Percentiles rank a stretch among this genome's conserved stretches.
Conservation (phyloP, 352 stramenopile species). For the Globisporangium takayamanum region DNA sequence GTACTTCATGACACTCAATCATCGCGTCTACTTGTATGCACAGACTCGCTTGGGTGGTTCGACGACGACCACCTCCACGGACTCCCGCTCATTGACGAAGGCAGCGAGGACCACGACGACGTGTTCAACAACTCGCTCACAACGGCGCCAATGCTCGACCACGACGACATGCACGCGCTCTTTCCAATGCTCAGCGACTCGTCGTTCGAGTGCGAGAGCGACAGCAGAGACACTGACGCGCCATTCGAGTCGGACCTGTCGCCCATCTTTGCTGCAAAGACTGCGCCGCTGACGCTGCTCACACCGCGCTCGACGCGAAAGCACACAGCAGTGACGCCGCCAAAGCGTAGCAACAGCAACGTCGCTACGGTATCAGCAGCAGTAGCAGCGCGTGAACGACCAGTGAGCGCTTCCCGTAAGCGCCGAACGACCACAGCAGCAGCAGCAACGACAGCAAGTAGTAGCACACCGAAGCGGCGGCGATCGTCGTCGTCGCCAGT, state of each 20-base stretch:
- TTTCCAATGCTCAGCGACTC: constrained; percentile 27
- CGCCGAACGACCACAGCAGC: constrained; percentile 6
- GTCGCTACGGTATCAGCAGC: neutral
- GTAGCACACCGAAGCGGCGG: constrained; percentile 6
- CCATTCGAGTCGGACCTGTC: constrained; percentile 41
- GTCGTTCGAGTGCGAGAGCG: constrained; percentile 29
- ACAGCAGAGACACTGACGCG: constrained; percentile 25
- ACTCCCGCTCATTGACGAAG: constrained; percentile 15
- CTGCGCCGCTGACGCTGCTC: constrained; percentile 7
- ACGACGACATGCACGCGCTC: constrained; percentile 15
- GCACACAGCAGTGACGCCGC: neutral
- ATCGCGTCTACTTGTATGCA: constrained; percentile 8
- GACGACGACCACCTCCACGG: constrained; percentile 46
- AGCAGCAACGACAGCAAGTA: constrained; percentile 9
- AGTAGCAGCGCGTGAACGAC: neutral
- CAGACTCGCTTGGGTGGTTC: constrained; percentile 31
- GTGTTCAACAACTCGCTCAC: constrained; percentile 22
- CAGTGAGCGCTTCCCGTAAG: neutral
- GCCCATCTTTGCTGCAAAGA: constrained; percentile 42
- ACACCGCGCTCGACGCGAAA: constrained; percentile 5
- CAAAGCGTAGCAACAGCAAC: neutral
- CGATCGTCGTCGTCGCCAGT: constrained; percentile 20
- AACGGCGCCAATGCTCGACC: constrained; percentile 19
- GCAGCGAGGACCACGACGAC: constrained; percentile 16
- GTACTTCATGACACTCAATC: constrained; percentile 16